Base-by-base conservation (phyloP, 106 monocot genomes). In the Dioscorea zingiberensis region DNA sequence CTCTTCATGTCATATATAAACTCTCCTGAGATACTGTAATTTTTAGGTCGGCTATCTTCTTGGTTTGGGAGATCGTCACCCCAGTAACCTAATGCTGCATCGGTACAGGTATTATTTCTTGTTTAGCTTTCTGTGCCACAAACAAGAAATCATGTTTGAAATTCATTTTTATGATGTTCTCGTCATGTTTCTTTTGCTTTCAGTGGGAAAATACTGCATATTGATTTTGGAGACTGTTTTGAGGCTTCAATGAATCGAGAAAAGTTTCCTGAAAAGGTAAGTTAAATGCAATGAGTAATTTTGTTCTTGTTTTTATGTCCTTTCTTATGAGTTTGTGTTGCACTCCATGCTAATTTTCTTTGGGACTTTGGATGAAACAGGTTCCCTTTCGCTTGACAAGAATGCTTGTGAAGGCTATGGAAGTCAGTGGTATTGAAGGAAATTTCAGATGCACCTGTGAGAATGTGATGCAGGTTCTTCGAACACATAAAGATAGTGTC, bases 391-490 rank as follows among this genome's bases (percentile, higher is more conserved):
- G 97, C 32, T 84, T 98, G 80, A 98, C 97, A 22, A 83, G 97
- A 73, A 98, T 98, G 97, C 89, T 98, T 55, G 92, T 98, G 60
- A 98, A 98, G 70, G 97, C 97, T 64, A 98, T 98, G 97, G 97
- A 92, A 78, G 97, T 98, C 54, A 98, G 97, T 82, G 97, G 97
- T 30, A 98, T 98, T 68, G 97, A 98, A 78, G 97, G 97, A 30
- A 98, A 88, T 66, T 98, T 98, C 67, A 79, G 97, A 68, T 84
- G 89, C 21, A 98, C 97, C n/a, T 98, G 97, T 76, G 97, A 98
- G 80, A 98, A 98, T 86, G 97, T 98, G 66, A 98, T 98, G 92
- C 97, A 98, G 76, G 97, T 93, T 60, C 86, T 98, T 15, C 82
- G 97, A 47, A 89, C 92, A 62, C 86, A 93, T 53, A 98, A 89